These are phyloP conservation scores for Penicillium malachiteum DNA, from an alignment of 495 filamentous ascomycete species.

Conservation along the genomic window DNA sequence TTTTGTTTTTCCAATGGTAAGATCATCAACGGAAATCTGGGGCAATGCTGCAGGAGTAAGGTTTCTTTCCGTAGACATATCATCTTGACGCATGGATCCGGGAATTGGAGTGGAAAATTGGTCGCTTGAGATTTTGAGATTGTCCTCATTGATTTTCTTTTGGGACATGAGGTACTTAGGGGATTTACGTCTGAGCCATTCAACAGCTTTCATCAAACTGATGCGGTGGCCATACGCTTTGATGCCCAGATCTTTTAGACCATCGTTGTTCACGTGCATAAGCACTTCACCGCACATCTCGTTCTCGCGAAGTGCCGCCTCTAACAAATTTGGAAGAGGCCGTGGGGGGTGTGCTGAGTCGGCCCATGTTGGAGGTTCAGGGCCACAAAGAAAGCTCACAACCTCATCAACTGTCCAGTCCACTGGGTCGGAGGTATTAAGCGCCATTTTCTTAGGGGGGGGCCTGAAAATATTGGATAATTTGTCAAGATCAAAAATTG, in stretches of 20 bases:
- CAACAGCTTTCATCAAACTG: slow-evolving; percentile 46
- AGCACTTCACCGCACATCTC: slow-evolving; percentile 62
- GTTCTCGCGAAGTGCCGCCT: slow-evolving; percentile 54
- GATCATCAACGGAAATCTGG: too few species aligned
- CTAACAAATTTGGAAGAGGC: slow-evolving; percentile 52
- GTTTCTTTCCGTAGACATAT: too few species aligned
- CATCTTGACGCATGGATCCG: too few species aligned
- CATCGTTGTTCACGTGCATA: slow-evolving; percentile 32
- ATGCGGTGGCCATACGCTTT: slow-evolving; percentile 45
- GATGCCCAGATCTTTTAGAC: slow-evolving; percentile 51
- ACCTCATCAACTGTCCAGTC: slow-evolving; percentile 67
- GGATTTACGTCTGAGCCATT: slow-evolving; percentile 43
- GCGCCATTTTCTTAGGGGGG: slow-evolving; percentile 14
- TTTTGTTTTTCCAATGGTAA: too few species aligned
- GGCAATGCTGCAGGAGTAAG: too few species aligned
- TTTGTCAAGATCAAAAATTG: not conserved
- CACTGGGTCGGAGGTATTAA: slow-evolving; percentile 54
- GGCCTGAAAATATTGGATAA: not conserved
- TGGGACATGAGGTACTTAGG: slow-evolving; percentile 31
- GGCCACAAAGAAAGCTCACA: slow-evolving; percentile 60
- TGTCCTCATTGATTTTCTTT: not conserved
- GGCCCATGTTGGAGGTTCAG: slow-evolving; percentile 44
- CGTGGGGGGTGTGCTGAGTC: slow-evolving; percentile 31
- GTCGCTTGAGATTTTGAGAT: not conserved
- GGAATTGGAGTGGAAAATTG: too few species aligned